phyloP scores from a whole-genome alignment of 805 yeast species.

The Candida vaughaniae region DNA sequence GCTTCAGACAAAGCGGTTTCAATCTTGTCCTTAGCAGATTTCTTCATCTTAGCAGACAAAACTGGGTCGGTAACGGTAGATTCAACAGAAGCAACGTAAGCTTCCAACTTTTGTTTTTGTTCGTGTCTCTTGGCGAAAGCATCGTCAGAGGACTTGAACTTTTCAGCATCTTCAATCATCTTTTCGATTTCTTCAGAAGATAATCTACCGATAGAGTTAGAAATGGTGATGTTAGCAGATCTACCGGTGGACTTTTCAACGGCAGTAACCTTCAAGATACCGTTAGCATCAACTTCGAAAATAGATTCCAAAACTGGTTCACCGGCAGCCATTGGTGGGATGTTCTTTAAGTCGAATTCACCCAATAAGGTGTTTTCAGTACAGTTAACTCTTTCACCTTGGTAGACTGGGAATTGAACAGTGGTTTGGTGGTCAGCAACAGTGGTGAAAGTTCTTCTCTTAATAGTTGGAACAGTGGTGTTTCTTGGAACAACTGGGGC shows the following conservation, averaged over 20 bases:
- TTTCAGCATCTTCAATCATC: constrained; percentile 49
- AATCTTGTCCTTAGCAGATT: constrained; percentile 94
- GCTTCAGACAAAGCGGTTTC: constrained; percentile 98
- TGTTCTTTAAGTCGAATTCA: constrained; percentile 51
- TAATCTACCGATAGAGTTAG: constrained; percentile 51
- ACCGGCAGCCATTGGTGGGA: constrained; percentile 51
- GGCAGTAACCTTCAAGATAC: constrained; percentile 52
- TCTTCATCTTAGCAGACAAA: constrained; percentile 95
- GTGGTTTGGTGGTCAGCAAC: constrained; percentile 52
- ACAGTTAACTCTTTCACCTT: constrained; percentile 54
- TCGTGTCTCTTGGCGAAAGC: constrained; percentile 99
- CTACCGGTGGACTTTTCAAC: constrained; percentile 50
- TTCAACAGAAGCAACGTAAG: constrained; percentile 95
- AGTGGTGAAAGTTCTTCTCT: constrained; percentile 52
- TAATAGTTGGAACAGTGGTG: constrained; percentile 51
- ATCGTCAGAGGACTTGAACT: constrained; percentile 94
- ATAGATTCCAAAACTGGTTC: constrained; percentile 51
- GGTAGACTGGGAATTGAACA: constrained; percentile 52
- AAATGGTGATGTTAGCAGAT: constrained; percentile 50
- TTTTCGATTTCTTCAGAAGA: constrained; percentile 49
- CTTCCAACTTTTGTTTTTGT: constrained; percentile 98
- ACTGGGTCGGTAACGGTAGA: constrained; percentile 97
- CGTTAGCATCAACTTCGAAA: constrained; percentile 51
- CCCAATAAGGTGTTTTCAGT: constrained; percentile 50
- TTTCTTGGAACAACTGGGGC: constrained; percentile 53